A percentile compares a stretch with the other conserved stretches of the same genome.
Conservation (phyloP, 192 early-diverging fungal genomes). For the Backusella mclennaniae region DNA sequence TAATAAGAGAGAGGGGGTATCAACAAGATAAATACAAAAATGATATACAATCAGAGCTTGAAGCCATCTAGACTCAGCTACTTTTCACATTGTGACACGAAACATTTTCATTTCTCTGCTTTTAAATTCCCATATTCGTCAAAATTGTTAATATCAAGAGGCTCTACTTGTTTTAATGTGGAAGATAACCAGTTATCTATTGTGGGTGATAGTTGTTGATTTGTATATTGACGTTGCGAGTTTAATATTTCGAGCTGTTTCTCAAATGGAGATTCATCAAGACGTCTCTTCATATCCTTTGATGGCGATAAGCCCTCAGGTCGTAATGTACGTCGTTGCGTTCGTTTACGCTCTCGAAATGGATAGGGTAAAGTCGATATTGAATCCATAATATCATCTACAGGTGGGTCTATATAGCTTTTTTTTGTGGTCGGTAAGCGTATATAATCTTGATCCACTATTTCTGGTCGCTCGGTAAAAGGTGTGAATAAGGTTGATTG, state of each 20-base stretch:
- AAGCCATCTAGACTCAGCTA: neutral
- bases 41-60: neutral
- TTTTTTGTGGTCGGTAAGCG: neutral
- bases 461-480: neutral
- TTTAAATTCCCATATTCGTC: conserved; percentile 3
- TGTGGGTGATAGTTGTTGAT: neutral
- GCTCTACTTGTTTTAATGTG: neutral
- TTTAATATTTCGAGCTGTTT: neutral
- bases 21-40: neutral
- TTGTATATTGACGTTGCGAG: neutral
- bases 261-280: neutral
- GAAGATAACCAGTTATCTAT: conserved; percentile 7
- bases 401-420: neutral
- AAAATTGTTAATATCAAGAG: conserved; percentile 1
- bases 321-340: neutral
- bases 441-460: neutral
- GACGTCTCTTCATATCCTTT: neutral
- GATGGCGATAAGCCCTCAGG: neutral
- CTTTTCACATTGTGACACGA: neutral
- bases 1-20: neutral
- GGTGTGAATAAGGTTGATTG: neutral
- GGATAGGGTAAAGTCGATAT: neutral
- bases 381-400: neutral
- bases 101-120: neutral
- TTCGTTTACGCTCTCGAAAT: neutral